Percentiles rank a stretch among this genome's conserved stretches.
phyloP scores from a whole-genome alignment of 176 grass and related monocot species.

The Phoenix roebelenii region DNA sequence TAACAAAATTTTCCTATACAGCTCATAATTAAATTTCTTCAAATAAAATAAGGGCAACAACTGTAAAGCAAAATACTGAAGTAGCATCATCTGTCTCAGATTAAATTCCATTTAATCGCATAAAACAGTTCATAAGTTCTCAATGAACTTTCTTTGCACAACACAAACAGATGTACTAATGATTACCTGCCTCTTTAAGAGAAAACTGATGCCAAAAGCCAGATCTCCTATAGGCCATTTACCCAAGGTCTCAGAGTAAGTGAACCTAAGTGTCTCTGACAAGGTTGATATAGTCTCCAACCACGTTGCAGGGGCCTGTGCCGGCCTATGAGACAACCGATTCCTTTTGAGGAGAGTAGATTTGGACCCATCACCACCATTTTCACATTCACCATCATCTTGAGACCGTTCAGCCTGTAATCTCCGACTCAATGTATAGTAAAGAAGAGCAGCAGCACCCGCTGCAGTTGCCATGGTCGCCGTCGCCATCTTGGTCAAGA shows the following conservation, averaged over 20 bases:
- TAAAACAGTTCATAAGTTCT: too few relatives aligned
- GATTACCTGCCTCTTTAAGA: conserved; percentile 82
- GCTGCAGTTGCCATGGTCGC: conserved; percentile 73
- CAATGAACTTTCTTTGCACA: background rate
- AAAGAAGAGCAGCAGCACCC: conserved; percentile 59
- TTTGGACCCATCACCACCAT: conserved; percentile 14
- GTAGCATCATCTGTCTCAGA: too few relatives aligned
- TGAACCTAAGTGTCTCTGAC: conserved; percentile 85
- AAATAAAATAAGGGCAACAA: too few relatives aligned
- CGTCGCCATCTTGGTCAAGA: conserved; percentile 39
- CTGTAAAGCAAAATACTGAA: too few relatives aligned
- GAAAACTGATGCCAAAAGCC: conserved; percentile 89
- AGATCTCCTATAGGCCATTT: conserved; percentile 98
- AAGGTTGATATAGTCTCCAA: conserved; percentile 91
- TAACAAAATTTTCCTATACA: too few relatives aligned
- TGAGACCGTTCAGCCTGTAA: conserved; percentile 38
- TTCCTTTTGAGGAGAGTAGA: conserved; percentile 20
- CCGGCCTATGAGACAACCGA: conserved; percentile 49
- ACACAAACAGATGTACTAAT: background rate
- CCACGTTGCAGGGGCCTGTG: conserved; percentile 84
- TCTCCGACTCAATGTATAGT: conserved; percentile 56
- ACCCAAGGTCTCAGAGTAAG: conserved; percentile 88
- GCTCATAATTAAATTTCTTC: too few relatives aligned
- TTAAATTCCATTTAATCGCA: too few relatives aligned
- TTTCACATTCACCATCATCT: conserved; percentile 26